Evolutionary conservation across 2,329 filamentous ascomycete genomes (phyloP), one percentile per base, ranked within the genome.

Genomic region (Colletotrichum incanum): DNA sequence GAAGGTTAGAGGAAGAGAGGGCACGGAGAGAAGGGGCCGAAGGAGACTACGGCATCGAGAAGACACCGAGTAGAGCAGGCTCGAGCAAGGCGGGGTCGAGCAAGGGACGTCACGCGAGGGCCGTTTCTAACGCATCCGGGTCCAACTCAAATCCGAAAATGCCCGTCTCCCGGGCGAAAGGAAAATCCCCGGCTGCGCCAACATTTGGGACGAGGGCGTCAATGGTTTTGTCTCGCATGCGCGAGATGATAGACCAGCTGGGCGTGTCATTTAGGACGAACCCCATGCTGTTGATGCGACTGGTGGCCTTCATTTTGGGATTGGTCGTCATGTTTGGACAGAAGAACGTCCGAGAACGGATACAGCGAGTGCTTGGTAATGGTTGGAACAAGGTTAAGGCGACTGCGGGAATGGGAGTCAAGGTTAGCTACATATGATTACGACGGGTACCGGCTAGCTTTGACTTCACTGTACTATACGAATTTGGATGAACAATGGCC

Each of bases 341-440:
- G 77, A 88, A 90, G 77, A 92, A 93, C 78, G 85, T 97, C 18
- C 89, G 95, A 50, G 91, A 97, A 75, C 89, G 93, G 75, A 82
- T 98, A 45, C 88, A 91, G 79, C 88, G 91, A 67, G 85, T 95
- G 47, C 79, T 97, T 54, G 89, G 88, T 49, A 86, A 88, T 37
- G 91, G 91, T 12, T 97, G 94, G 94, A 89, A 90, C 66, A 98
- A 97, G 84, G 85, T 98, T 50, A 91, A 90, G 80, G 88, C 91
- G 56, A 98, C 96, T 0, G 92, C 96, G 5, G 95, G 95, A 1
- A 98, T 98, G 96, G 96, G 96, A 2, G 93, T 97, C 74, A 98
- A 98, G 85, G 95, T 98, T 78, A 97, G 93, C 80, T 98, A 98
- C 84, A 97, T 99, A 72, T 98, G 83, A 86, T 74, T 47, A 47